Conservation (phyloP, 768 basidiomycete species). For the Gymnopilus junonius region DNA sequence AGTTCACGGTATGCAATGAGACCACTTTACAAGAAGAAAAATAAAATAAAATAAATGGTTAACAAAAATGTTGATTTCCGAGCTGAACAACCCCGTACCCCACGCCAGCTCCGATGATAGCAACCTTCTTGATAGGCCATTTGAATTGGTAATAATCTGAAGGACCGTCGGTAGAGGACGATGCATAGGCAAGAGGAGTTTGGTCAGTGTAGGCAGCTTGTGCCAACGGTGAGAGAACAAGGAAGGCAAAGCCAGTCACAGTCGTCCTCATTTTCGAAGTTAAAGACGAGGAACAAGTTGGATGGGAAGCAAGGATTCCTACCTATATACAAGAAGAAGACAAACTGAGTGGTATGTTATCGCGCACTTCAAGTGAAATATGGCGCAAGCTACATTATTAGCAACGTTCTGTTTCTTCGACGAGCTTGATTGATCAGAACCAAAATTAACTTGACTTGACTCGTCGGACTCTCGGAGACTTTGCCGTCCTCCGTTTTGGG, state of each 20-base stretch:
- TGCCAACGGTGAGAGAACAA: slow-evolving; percentile 4
- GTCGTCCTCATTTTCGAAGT: slow-evolving; percentile 6
- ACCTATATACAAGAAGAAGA: not conserved
- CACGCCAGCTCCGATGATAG: slow-evolving; percentile 45
- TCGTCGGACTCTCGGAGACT: too few species aligned
- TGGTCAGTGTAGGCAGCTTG: slow-evolving; percentile 7
- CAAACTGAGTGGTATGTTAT: slow-evolving; percentile 5
- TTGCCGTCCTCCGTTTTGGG: not conserved
- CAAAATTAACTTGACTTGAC: not conserved
- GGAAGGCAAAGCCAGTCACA: slow-evolving; percentile 1
- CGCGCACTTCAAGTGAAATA: slow-evolving; percentile 17
- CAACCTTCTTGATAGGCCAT: slow-evolving; percentile 41
- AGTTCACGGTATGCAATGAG: slow-evolving; percentile 41
- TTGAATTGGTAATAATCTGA: slow-evolving; percentile 36
- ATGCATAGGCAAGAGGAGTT: not conserved
- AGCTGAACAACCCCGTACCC: slow-evolving; percentile 30
- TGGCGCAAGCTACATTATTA: slow-evolving; percentile 13
- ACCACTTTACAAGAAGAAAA: slow-evolving; percentile 29
- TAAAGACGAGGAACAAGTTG: not conserved
- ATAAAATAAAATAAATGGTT: too few species aligned
- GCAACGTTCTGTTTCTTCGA: not conserved
- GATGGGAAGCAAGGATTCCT: not conserved
- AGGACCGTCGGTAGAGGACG: not conserved
- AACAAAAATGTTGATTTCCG: not conserved
- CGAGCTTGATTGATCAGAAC: not conserved